These are phyloP conservation scores for Zymoseptoria tritici DNA, from an alignment of 2,329 filamentous ascomycete genomes.

Conservation along the genomic window DNA sequence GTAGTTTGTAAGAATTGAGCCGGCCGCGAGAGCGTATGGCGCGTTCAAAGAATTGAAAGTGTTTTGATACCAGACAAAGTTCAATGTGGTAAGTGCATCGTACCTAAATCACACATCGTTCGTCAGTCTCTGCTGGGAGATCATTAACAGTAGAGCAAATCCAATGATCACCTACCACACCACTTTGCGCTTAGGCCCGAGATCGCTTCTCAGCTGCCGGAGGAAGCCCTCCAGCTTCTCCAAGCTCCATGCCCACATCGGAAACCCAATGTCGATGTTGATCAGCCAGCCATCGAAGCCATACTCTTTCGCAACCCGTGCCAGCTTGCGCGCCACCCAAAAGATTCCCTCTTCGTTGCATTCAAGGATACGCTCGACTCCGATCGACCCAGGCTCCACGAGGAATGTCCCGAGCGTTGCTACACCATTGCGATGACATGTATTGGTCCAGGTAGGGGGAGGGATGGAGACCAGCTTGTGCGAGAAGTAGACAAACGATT, in stretches of 20 bases:
- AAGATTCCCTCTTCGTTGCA: slow-evolving; percentile 1
- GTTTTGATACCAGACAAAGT: slow-evolving; percentile 40
- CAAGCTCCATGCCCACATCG: slow-evolving; percentile 26
- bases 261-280: slow-evolving; percentile 40
- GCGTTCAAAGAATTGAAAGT: slow-evolving; percentile 35
- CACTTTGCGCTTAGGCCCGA: slow-evolving; percentile 25
- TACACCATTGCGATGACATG: slow-evolving; percentile 42
- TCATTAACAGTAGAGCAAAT: neutral
- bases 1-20: slow-evolving; percentile 40
- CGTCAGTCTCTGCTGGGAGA: slow-evolving; percentile 1
- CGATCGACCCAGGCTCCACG: slow-evolving; percentile 35
- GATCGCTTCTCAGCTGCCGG: slow-evolving; percentile 28
- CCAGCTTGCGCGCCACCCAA: slow-evolving; percentile 32
- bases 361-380: slow-evolving; percentile 27
- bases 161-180: slow-evolving; percentile 33
- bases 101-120: slow-evolving; percentile 29
- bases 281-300: slow-evolving; percentile 44
- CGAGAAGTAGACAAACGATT: slow-evolving; percentile 43
- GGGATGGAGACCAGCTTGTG: slow-evolving; percentile 41
- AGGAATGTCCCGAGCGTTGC: slow-evolving; percentile 38
- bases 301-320: slow-evolving; percentile 33
- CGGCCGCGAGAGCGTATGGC: slow-evolving; percentile 32
- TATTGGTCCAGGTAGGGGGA: slow-evolving; percentile 40
- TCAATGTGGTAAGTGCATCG: slow-evolving; percentile 38
- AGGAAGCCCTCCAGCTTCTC: slow-evolving; percentile 32